Conservation (phyloP, 2,329 filamentous ascomycete species). For the Shiraia sp. region DNA sequence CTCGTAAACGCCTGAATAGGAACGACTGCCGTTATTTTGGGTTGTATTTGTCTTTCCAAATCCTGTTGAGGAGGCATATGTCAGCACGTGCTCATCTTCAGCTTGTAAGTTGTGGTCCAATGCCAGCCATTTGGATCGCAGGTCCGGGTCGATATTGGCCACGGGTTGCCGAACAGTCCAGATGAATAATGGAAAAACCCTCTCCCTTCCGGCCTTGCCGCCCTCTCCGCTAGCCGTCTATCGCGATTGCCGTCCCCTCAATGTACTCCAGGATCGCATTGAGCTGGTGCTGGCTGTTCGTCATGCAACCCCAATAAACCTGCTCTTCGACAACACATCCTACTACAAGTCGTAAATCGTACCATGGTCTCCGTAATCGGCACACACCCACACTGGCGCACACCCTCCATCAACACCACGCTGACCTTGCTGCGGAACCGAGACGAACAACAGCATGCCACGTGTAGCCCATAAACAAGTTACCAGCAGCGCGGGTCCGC, state of each 20-base stretch:
- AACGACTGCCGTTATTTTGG: slow-evolving; percentile 47
- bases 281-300: too few relatives aligned
- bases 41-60: slow-evolving; percentile 97
- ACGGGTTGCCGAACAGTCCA: background rate
- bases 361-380: slow-evolving; percentile 18
- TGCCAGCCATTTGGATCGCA: background rate
- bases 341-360: background rate
- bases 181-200: too few relatives aligned
- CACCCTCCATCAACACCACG: slow-evolving; percentile 11
- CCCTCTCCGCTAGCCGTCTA: background rate
- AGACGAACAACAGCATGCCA: slow-evolving; percentile 40
- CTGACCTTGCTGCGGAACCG: slow-evolving; percentile 16
- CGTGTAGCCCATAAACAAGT: slow-evolving; percentile 36
- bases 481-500: slow-evolving; percentile 19
- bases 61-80: slow-evolving; percentile 60
- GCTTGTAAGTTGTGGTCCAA: slow-evolving; percentile 4
- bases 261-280: background rate
- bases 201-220: too few relatives aligned
- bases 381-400: slow-evolving; percentile 12
- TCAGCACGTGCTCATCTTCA: slow-evolving; percentile 32
- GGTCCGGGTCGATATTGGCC: background rate
- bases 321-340: too few relatives aligned
- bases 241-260: background rate
- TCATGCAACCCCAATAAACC: background rate
- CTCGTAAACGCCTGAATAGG: background rate